Evolutionary conservation across 805 yeast species (phyloP), one percentile per base, ranked within the genome.

Genomic region (Candida orba): DNA sequence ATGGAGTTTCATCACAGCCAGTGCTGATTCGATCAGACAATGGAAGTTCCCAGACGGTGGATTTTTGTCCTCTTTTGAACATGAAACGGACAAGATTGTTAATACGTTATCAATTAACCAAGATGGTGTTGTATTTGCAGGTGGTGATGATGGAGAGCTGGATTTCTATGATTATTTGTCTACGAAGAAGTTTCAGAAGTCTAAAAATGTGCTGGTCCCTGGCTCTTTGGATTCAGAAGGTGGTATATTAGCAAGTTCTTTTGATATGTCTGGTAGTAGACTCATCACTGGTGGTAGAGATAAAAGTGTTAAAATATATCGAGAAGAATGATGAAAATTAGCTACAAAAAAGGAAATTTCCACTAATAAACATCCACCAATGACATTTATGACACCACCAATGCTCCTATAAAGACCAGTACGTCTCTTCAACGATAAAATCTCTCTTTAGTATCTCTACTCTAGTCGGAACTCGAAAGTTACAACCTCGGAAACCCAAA

Each of bases 271-370:
- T 46, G 96, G 97, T 0, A 63, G 79, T 52, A 73, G 96, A 38
- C 64, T 93, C 45, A 73, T 93, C 18, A 86, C 96, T 2, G 88
- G 96, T 39, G 95, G 86, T 54, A 79, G 86, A n/a, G 98, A 91
- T 63, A 90, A 90, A 58, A 79, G 85, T 58, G 76, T 87, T 34
- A 85, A 83, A 58, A 67, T 86, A 1, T 87, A 93, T 91, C 73
- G 67, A 40, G 76, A 75, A 47, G 69, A 37, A 13, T 27, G 35
- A 29, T 14, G 6, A n/a, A 10, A 14, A 20, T 10, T 33, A 12
- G n/a, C 8, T 9, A 9, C 18, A 31, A 31, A n/a, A 31, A 14
- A 31, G 17, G 18, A 4, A 20, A 20, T 30, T 14, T 13, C 5
- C 5, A n/a, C 6, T 9, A 33, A 17, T 33, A 8, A 10, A 18